phyloP scores from a whole-genome alignment of 2,329 filamentous ascomycete species.

The Bimuria novae-zelandiae region DNA sequence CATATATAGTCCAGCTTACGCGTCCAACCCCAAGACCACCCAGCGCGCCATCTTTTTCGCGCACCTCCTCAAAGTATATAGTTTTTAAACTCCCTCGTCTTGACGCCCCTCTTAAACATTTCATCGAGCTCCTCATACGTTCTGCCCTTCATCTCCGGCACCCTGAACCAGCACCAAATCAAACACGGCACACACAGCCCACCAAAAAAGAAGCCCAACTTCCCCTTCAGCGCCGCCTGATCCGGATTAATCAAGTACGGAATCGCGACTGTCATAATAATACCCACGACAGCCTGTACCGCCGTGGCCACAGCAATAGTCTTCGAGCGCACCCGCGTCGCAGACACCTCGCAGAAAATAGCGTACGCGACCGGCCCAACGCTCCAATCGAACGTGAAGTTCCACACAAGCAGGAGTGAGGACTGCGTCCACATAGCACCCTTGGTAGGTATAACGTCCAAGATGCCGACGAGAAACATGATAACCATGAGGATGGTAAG shows the following conservation, averaged over 20 bases:
- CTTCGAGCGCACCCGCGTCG: constrained; percentile 81
- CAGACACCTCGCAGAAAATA: constrained; percentile 79
- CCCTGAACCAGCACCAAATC: constrained; percentile 44
- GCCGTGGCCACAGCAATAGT: constrained; percentile 75
- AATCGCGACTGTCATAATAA: constrained; percentile 48
- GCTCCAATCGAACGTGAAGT: constrained; percentile 74
- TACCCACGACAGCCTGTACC: constrained; percentile 46
- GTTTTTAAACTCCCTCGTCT: constrained; percentile 11
- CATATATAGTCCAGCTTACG: too few relatives aligned
- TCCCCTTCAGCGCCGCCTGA: constrained; percentile 46
- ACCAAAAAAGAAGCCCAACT: constrained; percentile 51
- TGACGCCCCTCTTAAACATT: constrained; percentile 46
- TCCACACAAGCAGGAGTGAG: constrained; percentile 37
- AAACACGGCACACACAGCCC: constrained; percentile 40
- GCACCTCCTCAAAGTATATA: constrained; percentile 12
- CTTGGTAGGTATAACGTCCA: constrained; percentile 61
- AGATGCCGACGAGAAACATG: constrained; percentile 77
- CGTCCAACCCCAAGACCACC: too few relatives aligned
- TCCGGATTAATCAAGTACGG: constrained; percentile 51
- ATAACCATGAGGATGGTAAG: constrained; percentile 62
- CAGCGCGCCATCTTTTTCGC: too few relatives aligned
- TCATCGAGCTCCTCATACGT: constrained; percentile 51
- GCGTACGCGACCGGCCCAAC: constrained; percentile 89
- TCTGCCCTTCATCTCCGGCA: constrained; percentile 48
- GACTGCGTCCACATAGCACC: constrained; percentile 49